Conservation (phyloP, 495 filamentous ascomycete genomes). For the Xylaria sp. region DNA sequence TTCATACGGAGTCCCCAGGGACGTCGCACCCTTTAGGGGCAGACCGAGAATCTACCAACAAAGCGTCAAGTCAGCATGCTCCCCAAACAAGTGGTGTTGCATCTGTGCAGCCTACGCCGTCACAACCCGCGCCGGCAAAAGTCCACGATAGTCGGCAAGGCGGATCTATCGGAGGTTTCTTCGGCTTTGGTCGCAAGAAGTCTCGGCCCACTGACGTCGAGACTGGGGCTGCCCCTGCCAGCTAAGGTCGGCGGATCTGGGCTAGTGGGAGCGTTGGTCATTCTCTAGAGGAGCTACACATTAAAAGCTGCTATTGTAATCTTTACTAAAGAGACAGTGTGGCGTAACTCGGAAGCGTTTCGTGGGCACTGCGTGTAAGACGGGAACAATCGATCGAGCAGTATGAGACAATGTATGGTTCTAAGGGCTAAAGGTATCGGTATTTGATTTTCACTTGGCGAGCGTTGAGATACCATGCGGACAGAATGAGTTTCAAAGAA, state of each 20-base stretch:
- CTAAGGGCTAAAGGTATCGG: background rate
- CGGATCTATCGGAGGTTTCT: slow-evolving; percentile 40
- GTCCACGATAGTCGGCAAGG: slow-evolving; percentile 32
- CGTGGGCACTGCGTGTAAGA: background rate
- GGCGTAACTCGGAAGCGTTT: slow-evolving; percentile 8
- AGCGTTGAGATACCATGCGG: background rate
- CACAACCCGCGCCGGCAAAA: slow-evolving; percentile 31
- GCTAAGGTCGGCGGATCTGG: slow-evolving; percentile 23
- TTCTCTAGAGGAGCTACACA: slow-evolving; percentile 29
- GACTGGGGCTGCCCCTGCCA: slow-evolving; percentile 35
- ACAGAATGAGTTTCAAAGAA: background rate
- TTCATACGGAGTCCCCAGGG: slow-evolving; percentile 34
- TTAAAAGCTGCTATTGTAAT: slow-evolving; percentile 20
- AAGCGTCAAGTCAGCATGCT: slow-evolving; percentile 25
- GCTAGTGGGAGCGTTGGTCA: slow-evolving; percentile 26
- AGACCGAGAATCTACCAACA: slow-evolving; percentile 17
- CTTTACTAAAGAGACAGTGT: background rate
- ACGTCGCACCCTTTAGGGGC: slow-evolving; percentile 27
- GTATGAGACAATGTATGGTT: background rate
- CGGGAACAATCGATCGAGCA: background rate
- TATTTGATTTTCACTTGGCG: background rate
- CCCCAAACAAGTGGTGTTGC: slow-evolving; percentile 34
- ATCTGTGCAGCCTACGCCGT: slow-evolving; percentile 29
- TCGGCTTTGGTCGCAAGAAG: slow-evolving; percentile 44
- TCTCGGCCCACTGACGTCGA: slow-evolving; percentile 49